Conservation (phyloP, 148 eudicot genomes). For the Silene conica region DNA sequence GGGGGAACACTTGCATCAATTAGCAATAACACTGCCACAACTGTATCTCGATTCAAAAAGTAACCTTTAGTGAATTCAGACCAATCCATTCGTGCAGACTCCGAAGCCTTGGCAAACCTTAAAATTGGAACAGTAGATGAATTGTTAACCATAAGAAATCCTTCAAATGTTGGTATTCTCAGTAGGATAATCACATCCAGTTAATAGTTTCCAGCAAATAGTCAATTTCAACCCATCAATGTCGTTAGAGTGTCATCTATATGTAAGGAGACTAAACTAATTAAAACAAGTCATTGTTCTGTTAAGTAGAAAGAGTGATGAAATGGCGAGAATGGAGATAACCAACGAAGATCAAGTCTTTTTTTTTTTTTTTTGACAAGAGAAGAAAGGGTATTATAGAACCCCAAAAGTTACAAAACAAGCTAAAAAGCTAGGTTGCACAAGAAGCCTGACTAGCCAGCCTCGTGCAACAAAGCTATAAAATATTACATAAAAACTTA, state of each 20-base stretch:
- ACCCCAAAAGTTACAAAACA: too few relatives aligned
- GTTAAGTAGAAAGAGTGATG: too few relatives aligned
- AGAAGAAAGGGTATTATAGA: too few relatives aligned
- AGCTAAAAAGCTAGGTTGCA: too few relatives aligned
- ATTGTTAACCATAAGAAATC: neutral
- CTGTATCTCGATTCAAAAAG: conserved; percentile 74
- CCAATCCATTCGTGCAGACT: conserved; percentile 94
- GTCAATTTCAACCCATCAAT: neutral
- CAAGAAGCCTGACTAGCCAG: too few relatives aligned
- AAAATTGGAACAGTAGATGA: neutral
- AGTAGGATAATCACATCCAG: neutral
- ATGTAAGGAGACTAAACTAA: too few relatives aligned
- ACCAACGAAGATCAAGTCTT: neutral
- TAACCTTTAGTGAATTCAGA: conserved; percentile 96
- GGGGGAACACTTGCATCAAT: conserved; percentile 99
- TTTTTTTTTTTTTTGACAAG: too few relatives aligned
- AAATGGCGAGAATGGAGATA: neutral
- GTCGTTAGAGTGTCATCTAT: neutral
- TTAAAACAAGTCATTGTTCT: too few relatives aligned
- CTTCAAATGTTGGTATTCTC: neutral
- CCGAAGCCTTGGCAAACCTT: conserved; percentile 95
- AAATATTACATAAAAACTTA: too few relatives aligned
- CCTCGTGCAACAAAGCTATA: too few relatives aligned
- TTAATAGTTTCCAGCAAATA: neutral
- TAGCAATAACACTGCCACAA: conserved; percentile 77